phyloP scores from a whole-genome alignment of 768 basidiomycete species.

The Calocybe indica region DNA sequence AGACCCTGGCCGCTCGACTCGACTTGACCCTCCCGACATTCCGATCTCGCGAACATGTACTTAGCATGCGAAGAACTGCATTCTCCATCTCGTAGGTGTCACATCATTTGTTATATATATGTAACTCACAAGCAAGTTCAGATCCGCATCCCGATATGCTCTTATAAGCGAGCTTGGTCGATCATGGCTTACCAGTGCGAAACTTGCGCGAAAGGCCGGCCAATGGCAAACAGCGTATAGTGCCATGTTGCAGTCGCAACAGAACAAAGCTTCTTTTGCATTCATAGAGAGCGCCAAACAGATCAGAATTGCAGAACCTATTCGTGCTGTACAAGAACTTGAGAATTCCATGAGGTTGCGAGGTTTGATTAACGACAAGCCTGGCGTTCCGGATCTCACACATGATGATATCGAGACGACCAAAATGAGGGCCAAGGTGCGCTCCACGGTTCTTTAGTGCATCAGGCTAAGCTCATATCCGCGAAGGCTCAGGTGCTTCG shows the following conservation, averaged over 20 bases:
- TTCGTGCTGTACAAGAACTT: constrained; percentile 83
- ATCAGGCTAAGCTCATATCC: constrained; percentile 1
- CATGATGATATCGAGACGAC: constrained; percentile 44
- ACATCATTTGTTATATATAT: background rate
- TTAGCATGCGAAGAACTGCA: constrained; percentile 86
- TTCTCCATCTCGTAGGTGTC: constrained; percentile 60
- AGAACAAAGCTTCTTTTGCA: constrained; percentile 62
- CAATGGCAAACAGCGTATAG: constrained; percentile 97
- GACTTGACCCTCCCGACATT: constrained; percentile 82
- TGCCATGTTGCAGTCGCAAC: constrained; percentile 85
- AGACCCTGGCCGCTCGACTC: constrained; percentile 57
- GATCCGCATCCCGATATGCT: constrained; percentile 31
- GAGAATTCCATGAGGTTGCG: constrained; percentile 62
- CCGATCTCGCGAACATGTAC: constrained; percentile 78
- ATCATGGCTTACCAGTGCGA: constrained; percentile 91
- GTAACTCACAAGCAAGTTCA: constrained; percentile 18
- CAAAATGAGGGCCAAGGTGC: constrained; percentile 67
- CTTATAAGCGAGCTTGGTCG: constrained; percentile 55
- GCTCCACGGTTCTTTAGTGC: constrained; percentile 1
- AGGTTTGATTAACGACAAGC: constrained; percentile 37
- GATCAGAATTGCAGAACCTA: constrained; percentile 64
- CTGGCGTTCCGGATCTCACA: constrained; percentile 52
- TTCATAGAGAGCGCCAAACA: constrained; percentile 92
- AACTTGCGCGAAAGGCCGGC: constrained; percentile 91
- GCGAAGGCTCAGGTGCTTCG: constrained; percentile 71